phyloP scores from a whole-genome alignment of 2,329 filamentous ascomycete species.

The Monosporascus sp. region DNA sequence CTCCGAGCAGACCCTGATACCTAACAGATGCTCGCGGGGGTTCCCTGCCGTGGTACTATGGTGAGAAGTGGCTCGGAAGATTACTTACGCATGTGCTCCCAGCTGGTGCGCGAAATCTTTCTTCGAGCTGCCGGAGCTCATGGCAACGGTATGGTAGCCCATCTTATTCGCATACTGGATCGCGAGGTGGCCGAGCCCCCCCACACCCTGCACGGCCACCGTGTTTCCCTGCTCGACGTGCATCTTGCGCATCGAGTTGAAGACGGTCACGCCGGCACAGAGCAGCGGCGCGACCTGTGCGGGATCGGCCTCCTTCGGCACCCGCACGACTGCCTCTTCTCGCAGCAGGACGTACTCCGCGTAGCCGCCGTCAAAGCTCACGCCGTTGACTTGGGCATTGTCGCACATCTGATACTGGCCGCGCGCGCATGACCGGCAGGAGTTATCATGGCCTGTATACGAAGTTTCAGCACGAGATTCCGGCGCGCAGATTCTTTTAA shows the following conservation, averaged over 20 bases:
- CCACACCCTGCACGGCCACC: conserved; percentile 61
- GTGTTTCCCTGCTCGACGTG: conserved; percentile 45
- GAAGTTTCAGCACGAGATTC: not conserved
- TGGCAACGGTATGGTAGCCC: conserved; percentile 67
- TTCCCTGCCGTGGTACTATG: no score
- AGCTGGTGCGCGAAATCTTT: conserved; percentile 58
- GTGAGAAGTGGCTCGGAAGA: not conserved
- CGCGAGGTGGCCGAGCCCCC: conserved; percentile 72
- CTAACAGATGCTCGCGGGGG: no score
- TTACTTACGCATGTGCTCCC: conserved; percentile 47
- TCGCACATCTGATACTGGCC: conserved; percentile 65
- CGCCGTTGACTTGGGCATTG: conserved; percentile 57
- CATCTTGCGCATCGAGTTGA: conserved; percentile 53
- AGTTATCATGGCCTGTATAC: conserved; percentile 48
- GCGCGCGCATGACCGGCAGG: conserved; percentile 58
- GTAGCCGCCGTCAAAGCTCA: conserved; percentile 61
- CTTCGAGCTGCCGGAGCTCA: conserved; percentile 63
- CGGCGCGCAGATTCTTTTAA: not conserved
- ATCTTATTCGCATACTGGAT: conserved; percentile 71
- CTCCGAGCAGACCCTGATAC: no score
- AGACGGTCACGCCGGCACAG: conserved; percentile 61
- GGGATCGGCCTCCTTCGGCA: conserved; percentile 48
- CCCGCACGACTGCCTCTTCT: conserved; percentile 52
- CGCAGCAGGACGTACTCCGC: conserved; percentile 58
- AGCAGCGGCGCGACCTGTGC: conserved; percentile 53